Base-by-base conservation (phyloP, 345 rosid genomes). In the Pelargonium nanum region DNA sequence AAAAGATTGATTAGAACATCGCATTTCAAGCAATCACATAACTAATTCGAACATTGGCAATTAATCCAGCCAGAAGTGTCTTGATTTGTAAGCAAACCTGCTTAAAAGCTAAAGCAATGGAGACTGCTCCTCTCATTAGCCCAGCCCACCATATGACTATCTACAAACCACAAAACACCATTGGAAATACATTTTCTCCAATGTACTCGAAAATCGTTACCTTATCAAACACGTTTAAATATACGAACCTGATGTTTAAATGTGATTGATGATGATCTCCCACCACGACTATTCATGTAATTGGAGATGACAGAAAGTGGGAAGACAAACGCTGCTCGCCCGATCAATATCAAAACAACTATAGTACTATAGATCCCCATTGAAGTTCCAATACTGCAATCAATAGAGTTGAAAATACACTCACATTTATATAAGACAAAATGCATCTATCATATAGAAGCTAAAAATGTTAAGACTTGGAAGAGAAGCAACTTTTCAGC, bases 141-240 rank as follows among this genome's bases (percentile, higher is more conserved):
- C 96, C 95, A 2, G 96, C 96, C 96, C 98, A 92, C 91, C 98
- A 92, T 45, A 92, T 81, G 50, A 92, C 73, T 65, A 86, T 75
- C 98, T 92, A 21, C 23, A 32, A 15, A n/a, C n/a, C n/a, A n/a
- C n/a, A 23, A 34, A 9, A 34, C 45, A 34, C 6, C 32, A 34
- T 34, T 15, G 12, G 45, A n/a, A n/a, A n/a, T n/a, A n/a, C n/a
- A n/a, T n/a, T n/a, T n/a, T n/a, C n/a, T n/a, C n/a, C n/a, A n/a
- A n/a, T n/a, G n/a, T n/a, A n/a, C n/a, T n/a, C n/a, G n/a, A n/a
- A n/a, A n/a, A n/a, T n/a, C n/a, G n/a, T n/a, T n/a, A n/a, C n/a
- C n/a, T n/a, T n/a, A n/a, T n/a, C n/a, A n/a, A n/a, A n/a, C n/a
- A n/a, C n/a, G n/a, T n/a, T n/a, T n/a, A n/a, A n/a, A 40, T 30